These are phyloP conservation scores for Suillus tomentosus DNA, from an alignment of 768 basidiomycete genomes.

Conservation along the genomic window DNA sequence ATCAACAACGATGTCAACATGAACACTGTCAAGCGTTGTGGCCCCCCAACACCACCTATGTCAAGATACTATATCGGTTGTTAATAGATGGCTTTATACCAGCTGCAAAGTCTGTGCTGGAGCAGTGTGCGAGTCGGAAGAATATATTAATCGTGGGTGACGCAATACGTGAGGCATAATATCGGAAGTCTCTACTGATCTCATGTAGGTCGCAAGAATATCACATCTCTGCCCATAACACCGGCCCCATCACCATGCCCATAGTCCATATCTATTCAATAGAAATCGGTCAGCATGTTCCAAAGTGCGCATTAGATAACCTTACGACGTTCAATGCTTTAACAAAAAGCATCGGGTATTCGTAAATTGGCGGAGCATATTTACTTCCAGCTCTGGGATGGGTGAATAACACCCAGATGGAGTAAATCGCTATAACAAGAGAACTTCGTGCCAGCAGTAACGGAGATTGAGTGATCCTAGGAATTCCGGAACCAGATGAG, in stretches of 20 bases:
- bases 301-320: neutral
- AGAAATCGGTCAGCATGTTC: neutral
- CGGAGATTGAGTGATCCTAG: neutral
- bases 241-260: neutral
- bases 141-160: neutral
- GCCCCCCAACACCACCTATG: neutral
- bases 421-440: neutral
- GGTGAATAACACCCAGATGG: neutral
- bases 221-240: slow-evolving; percentile 3
- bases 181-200: neutral
- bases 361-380: neutral
- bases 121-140: neutral
- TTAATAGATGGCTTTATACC: neutral
- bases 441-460: neutral
- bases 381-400: neutral
- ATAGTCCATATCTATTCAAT: neutral
- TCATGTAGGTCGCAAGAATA: neutral
- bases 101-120: neutral
- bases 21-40: neutral
- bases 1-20: neutral
- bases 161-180: neutral
- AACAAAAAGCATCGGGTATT: neutral
- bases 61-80: neutral
- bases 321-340: slow-evolving; percentile 1
- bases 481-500: neutral